Evolutionary conservation across 2,329 filamentous ascomycete species (phyloP).

Genomic region (Lachnellula hyalina): DNA sequence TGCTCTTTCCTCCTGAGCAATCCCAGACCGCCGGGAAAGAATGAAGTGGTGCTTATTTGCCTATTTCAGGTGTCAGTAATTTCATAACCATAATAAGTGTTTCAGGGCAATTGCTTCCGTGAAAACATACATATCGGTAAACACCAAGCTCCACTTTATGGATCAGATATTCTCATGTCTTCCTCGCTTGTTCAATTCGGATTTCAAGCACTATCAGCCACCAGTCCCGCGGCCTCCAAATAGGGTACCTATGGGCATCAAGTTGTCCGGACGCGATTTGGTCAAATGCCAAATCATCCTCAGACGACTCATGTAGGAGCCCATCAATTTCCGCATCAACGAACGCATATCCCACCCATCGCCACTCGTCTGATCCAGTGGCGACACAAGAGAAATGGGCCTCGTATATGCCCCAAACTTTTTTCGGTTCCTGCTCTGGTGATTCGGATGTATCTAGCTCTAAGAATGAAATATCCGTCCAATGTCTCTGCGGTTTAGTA

Average conservation of each 20-base stretch:
- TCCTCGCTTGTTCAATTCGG: conserved; percentile 3
- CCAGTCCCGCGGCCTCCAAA: conserved; percentile 6
- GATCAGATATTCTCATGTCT: conserved; percentile 5
- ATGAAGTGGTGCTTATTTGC: neutral
- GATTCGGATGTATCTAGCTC: neutral
- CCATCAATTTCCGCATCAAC: conserved; percentile 4
- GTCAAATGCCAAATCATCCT: neutral
- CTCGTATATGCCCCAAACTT: neutral
- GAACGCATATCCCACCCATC: conserved; percentile 6
- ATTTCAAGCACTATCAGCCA: conserved; percentile 8
- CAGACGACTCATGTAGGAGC: neutral
- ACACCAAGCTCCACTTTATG: neutral
- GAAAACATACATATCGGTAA: conserved; percentile 5
- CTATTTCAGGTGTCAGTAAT: neutral
- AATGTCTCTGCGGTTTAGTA: neutral
- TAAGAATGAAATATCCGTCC: conserved; percentile 6
- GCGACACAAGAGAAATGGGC: conserved; percentile 7
- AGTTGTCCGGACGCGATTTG: conserved; percentile 2
- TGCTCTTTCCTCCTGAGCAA: conserved; percentile 1
- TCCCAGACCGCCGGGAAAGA: conserved; percentile 1
- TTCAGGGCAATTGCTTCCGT: too few relatives aligned
- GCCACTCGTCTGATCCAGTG: conserved; percentile 4
- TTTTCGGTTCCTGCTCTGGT: neutral
- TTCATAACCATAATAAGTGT: too few relatives aligned
- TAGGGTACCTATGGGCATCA: neutral